Percentiles rank a stretch among this genome's conserved stretches.
Evolutionary conservation across 805 yeast species (phyloP).

Genomic region (Suhomyces sp.): DNA sequence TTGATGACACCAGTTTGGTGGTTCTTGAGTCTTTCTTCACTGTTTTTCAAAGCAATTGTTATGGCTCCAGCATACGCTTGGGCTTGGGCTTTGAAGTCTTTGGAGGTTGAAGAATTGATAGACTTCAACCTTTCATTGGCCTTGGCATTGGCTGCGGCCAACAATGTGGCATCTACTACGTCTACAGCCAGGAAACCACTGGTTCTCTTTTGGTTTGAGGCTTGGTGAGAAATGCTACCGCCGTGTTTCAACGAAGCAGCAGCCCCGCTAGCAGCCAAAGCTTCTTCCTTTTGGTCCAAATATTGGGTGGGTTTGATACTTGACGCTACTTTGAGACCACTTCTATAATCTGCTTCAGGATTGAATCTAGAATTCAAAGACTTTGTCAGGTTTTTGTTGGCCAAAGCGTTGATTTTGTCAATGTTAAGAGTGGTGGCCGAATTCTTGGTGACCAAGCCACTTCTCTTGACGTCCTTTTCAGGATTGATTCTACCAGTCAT

Average conservation of each 20-base stretch:
- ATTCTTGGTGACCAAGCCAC: slow-evolving; percentile 33
- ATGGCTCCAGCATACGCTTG: slow-evolving; percentile 71
- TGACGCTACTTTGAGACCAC: slow-evolving; percentile 27
- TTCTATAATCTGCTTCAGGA: slow-evolving; percentile 40
- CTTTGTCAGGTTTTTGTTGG: slow-evolving; percentile 38
- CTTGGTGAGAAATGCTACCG: slow-evolving; percentile 22
- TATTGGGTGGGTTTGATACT: slow-evolving; percentile 22
- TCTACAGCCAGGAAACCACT: slow-evolving; percentile 39
- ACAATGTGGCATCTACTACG: slow-evolving; percentile 46
- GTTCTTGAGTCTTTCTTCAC: slow-evolving; percentile 50
- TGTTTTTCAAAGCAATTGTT: slow-evolving; percentile 68
- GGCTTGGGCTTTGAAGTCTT: slow-evolving; percentile 42
- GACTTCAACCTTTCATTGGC: slow-evolving; percentile 44
- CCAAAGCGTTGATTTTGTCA: slow-evolving; percentile 31
- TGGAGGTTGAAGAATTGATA: slow-evolving; percentile 23
- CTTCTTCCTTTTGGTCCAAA: slow-evolving; percentile 40
- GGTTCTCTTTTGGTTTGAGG: slow-evolving; percentile 26
- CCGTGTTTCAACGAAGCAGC: slow-evolving; percentile 50
- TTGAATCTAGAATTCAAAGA: slow-evolving; percentile 41
- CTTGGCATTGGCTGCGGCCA: slow-evolving; percentile 46
- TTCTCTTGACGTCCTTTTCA: slow-evolving; percentile 28
- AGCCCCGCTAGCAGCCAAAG: slow-evolving; percentile 56
- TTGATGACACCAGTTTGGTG: slow-evolving; percentile 57
- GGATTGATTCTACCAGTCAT: slow-evolving; percentile 48
- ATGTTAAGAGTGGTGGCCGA: slow-evolving; percentile 26